Conservation (phyloP, 2,329 filamentous ascomycete species). For the Penicillium sp. region DNA sequence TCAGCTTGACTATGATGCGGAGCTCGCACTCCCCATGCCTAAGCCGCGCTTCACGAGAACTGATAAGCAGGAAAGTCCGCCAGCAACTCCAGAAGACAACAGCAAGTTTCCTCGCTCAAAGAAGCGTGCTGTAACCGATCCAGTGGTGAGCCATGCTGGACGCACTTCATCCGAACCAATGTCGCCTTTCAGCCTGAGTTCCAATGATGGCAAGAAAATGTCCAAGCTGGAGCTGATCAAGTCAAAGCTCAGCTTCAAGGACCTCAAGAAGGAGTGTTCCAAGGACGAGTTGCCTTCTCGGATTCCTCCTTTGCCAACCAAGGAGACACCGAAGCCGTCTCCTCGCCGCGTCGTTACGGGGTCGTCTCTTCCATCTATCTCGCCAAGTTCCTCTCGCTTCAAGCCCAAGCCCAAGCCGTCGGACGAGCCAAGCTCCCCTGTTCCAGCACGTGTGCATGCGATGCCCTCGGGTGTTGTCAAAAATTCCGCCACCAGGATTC, state of each 20-base stretch:
- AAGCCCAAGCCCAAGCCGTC: background rate
- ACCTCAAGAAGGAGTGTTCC: conserved; percentile 27
- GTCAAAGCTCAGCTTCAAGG: conserved; percentile 33
- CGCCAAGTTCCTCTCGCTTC: background rate
- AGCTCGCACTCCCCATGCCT: conserved; percentile 31
- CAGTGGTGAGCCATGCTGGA: background rate
- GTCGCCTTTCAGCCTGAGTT: background rate
- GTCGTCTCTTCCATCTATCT: background rate
- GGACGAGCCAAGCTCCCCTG: background rate
- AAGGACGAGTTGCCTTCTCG: conserved; percentile 13
- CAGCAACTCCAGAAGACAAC: conserved; percentile 1
- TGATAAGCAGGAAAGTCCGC: background rate
- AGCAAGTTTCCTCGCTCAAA: conserved; percentile 8
- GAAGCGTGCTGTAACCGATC: conserved; percentile 20
- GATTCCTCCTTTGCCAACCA: conserved; percentile 2
- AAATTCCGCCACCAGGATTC: conserved; percentile 3
- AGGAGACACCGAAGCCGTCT: background rate
- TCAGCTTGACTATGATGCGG: conserved; percentile 26
- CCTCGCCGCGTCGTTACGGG: background rate
- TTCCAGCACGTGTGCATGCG: background rate
- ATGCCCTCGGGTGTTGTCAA: background rate
- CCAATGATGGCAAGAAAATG: conserved; percentile 18
- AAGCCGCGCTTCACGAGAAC: conserved; percentile 16
- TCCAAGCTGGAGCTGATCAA: conserved; percentile 27
- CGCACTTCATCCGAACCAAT: background rate